phyloP scores from a whole-genome alignment of 1,284 basidiomycete species.

The Sporisorium graminicola region DNA sequence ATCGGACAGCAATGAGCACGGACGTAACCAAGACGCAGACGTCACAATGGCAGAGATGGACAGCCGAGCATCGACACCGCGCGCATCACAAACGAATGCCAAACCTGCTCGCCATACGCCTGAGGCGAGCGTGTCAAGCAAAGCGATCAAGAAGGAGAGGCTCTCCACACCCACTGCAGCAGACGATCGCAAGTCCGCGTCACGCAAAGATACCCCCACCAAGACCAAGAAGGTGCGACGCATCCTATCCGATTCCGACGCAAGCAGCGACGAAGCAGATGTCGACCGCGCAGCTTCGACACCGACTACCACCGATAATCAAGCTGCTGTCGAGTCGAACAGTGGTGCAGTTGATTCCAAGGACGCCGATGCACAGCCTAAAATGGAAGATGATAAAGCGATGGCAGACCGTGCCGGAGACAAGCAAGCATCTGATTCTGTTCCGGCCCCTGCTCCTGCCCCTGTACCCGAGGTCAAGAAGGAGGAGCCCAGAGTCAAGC shows the following conservation, averaged over 20 bases:
- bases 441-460: constrained; percentile 4
- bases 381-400: constrained; percentile 1
- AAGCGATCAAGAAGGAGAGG: constrained; percentile 29
- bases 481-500: constrained; percentile 58
- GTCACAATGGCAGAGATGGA: constrained; percentile 8
- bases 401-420: background rate
- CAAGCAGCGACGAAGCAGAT: constrained; percentile 29
- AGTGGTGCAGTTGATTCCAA: constrained; percentile 1
- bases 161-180: constrained; percentile 6
- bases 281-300: constrained; percentile 3
- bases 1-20: constrained; percentile 4
- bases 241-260: constrained; percentile 39
- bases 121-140: background rate
- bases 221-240: constrained; percentile 43
- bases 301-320: constrained; percentile 3
- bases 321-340: constrained; percentile 2
- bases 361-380: background rate
- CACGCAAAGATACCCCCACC: constrained; percentile 25
- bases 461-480: constrained; percentile 45
- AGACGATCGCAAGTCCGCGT: constrained; percentile 22
- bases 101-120: background rate
- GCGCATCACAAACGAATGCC: constrained; percentile 9
- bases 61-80: constrained; percentile 28
- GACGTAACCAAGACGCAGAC: constrained; percentile 16
- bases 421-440: background rate